These are phyloP conservation scores for Cladobotryum mycophilum DNA, from an alignment of 2,329 filamentous ascomycete species.

Conservation along the genomic window DNA sequence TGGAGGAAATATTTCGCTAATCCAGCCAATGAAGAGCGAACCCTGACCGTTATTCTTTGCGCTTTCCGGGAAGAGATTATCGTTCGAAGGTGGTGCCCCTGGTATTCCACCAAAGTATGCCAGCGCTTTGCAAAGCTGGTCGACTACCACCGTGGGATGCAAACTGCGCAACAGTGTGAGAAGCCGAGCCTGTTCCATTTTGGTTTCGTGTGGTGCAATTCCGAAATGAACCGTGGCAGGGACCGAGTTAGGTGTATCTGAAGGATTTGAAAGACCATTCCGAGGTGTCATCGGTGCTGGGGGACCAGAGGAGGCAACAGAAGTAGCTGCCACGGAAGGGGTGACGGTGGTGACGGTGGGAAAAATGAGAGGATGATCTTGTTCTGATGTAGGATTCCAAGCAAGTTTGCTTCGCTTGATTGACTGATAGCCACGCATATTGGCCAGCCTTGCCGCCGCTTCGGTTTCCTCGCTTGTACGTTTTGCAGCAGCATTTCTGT, in stretches of 20 bases:
- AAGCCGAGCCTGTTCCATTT: slow-evolving; percentile 53
- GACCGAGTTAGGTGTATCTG: slow-evolving; percentile 1
- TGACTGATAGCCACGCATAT: slow-evolving; percentile 47
- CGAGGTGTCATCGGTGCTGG: slow-evolving; percentile 6
- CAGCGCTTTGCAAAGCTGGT: slow-evolving; percentile 56
- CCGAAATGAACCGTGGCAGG: slow-evolving; percentile 6
- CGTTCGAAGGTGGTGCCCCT: slow-evolving; percentile 45
- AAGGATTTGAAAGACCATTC: slow-evolving; percentile 3
- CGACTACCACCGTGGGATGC: slow-evolving; percentile 50
- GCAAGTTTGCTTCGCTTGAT: slow-evolving; percentile 37
- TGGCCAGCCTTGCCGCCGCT: slow-evolving; percentile 50
- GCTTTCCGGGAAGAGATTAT: slow-evolving; percentile 50
- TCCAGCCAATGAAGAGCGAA: slow-evolving; percentile 53
- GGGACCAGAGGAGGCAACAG: background rate
- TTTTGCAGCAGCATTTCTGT: slow-evolving; percentile 50
- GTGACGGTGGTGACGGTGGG: background rate
- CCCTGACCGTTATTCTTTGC: slow-evolving; percentile 51
- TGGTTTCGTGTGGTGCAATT: slow-evolving; percentile 41
- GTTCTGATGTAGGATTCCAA: slow-evolving; percentile 16
- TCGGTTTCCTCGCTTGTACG: slow-evolving; percentile 57
- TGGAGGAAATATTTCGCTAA: slow-evolving; percentile 56
- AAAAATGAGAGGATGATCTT: background rate
- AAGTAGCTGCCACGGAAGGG: background rate
- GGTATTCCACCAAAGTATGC: slow-evolving; percentile 59
- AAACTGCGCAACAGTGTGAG: slow-evolving; percentile 51